phyloP scores from a whole-genome alignment of 2,329 filamentous ascomycete species.

The Fusarium longipes region DNA sequence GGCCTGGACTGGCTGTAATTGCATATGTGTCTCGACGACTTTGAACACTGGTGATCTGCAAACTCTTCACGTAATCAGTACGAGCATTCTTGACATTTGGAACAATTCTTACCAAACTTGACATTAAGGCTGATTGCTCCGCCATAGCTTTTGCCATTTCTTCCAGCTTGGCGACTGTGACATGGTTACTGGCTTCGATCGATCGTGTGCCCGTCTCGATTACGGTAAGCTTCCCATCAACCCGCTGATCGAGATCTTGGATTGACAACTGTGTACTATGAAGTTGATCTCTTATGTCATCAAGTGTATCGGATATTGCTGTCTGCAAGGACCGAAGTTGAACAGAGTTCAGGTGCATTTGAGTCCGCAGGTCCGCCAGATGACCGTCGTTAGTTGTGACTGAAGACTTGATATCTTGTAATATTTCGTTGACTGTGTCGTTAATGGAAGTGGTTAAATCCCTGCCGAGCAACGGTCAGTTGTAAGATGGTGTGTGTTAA shows the following conservation, averaged over 20 bases:
- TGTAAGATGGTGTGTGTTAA: accelerated
- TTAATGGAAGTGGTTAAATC: not conserved
- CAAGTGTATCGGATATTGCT: accelerated
- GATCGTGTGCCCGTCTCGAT: not conserved
- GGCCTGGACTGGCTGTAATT: accelerated
- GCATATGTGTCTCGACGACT: accelerated
- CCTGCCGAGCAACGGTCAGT: not conserved
- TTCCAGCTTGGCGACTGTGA: not conserved
- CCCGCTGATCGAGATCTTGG: not conserved
- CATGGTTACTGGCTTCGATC: accelerated
- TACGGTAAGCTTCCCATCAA: not conserved
- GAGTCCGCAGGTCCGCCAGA: accelerated
- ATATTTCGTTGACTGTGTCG: not conserved
- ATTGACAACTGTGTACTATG: accelerated
- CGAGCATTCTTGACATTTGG: accelerated
- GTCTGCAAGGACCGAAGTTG: not conserved
- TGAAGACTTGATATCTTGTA: not conserved
- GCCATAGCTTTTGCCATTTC: not conserved
- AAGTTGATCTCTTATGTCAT: not conserved
- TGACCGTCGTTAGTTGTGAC: accelerated
- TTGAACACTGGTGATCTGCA: accelerated
- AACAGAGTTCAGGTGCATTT: not conserved
- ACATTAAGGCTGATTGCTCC: not conserved
- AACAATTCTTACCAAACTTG: not conserved
- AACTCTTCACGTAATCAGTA: accelerated